Evolutionary conservation across 2,329 filamentous ascomycete genomes (phyloP).

Genomic region (Penicillium sp.): DNA sequence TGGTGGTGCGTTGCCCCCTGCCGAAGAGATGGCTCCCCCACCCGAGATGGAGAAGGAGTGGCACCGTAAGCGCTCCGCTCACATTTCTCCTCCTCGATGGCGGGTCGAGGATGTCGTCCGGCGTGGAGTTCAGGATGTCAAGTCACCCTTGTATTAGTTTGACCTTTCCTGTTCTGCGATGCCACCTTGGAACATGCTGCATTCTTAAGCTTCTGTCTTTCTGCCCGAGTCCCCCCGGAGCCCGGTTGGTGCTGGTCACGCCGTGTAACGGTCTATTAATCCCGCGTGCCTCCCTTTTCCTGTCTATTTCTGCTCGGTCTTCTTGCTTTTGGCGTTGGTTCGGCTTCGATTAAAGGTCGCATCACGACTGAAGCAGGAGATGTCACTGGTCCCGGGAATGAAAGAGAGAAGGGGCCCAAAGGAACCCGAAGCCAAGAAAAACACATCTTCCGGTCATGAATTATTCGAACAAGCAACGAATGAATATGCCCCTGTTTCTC

Average conservation of each 20-base stretch:
- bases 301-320: neutral
- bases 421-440: constrained; percentile 11
- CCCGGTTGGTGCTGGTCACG: constrained; percentile 39
- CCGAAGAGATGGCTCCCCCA: constrained; percentile 61
- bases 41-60: constrained; percentile 71
- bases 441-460: constrained; percentile 20
- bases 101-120: constrained; percentile 71
- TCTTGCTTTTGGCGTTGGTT: constrained; percentile 16
- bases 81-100: constrained; percentile 72
- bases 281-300: constrained; percentile 5
- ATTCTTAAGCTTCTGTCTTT: constrained; percentile 15
- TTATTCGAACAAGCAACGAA: constrained; percentile 29
- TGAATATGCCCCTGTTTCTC: constrained; percentile 25
- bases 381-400: constrained; percentile 1
- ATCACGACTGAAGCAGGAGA: constrained; percentile 6
- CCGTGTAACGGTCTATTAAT: constrained; percentile 25
- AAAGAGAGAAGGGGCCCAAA: constrained; percentile 4
- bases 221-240: constrained; percentile 11
- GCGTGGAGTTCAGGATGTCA: constrained; percentile 72
- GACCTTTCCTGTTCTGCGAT: constrained; percentile 14
- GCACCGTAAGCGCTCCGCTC: constrained; percentile 52
- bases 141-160: constrained; percentile 65
- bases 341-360: constrained; percentile 9
- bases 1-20: constrained; percentile 76
- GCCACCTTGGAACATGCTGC: constrained; percentile 11